Evolutionary conservation across 2,329 filamentous ascomycete species (phyloP).

Genomic region (Trichoderma sp.): DNA sequence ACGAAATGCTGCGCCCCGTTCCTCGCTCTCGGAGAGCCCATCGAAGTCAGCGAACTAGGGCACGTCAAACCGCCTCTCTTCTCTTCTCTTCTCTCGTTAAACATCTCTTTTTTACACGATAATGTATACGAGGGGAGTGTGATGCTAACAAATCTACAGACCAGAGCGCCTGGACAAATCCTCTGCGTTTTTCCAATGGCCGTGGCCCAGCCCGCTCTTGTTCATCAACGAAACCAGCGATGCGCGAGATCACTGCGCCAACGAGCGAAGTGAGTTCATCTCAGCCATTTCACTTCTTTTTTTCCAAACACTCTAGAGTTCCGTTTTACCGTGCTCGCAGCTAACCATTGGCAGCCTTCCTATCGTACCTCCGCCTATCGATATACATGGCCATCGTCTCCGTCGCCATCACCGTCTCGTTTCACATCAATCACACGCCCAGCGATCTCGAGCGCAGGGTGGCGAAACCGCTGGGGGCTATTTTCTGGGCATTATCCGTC

Average conservation of each 20-base stretch:
- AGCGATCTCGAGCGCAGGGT: conserved; percentile 68
- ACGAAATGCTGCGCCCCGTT: conserved; percentile 41
- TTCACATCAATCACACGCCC: conserved; percentile 78
- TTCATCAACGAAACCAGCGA: conserved; percentile 74
- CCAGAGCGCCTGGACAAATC: conserved; percentile 28
- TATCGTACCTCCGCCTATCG: conserved; percentile 85
- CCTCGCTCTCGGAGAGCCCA: conserved; percentile 38
- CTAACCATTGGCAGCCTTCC: conserved; percentile 54
- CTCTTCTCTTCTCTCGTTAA: not conserved
- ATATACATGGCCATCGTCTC: conserved; percentile 90
- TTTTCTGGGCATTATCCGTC: conserved; percentile 83
- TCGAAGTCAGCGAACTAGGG: conserved; percentile 44
- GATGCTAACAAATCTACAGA: conserved; percentile 6
- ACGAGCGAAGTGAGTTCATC: conserved; percentile 60
- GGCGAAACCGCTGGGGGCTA: conserved; percentile 75
- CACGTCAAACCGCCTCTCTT: conserved; percentile 23
- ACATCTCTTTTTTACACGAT: too few species aligned
- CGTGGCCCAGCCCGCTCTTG: conserved; percentile 63
- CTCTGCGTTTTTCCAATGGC: conserved; percentile 56
- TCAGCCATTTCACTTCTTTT: too few species aligned
- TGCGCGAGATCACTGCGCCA: conserved; percentile 74
- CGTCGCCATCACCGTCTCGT: conserved; percentile 86
- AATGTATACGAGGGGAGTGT: not conserved
- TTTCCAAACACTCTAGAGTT: not conserved
- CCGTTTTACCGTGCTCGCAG: not conserved